These are phyloP conservation scores for Xanthoconium purpureum DNA, from an alignment of 768 basidiomycete genomes.

Conservation along the genomic window DNA sequence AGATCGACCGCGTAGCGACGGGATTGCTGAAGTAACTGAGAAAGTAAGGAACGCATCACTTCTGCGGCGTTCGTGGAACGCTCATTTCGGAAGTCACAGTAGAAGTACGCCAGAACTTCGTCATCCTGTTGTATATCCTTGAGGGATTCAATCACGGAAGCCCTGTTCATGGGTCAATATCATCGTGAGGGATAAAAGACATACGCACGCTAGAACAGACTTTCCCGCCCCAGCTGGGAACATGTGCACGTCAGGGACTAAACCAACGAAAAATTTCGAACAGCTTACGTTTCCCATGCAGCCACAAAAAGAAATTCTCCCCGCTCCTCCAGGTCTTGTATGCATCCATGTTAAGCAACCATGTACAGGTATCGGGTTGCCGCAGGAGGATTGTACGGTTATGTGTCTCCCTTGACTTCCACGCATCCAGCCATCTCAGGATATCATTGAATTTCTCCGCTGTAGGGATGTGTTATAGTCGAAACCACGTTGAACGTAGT, in stretches of 20 bases:
- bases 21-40: constrained; percentile 9
- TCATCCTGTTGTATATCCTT: neutral
- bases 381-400: neutral
- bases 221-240: constrained; percentile 16
- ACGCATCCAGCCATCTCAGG: constrained; percentile 4
- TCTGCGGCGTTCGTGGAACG: neutral
- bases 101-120: constrained; percentile 12
- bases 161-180: neutral
- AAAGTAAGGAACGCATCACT: constrained; percentile 17
- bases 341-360: constrained; percentile 1
- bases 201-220: constrained; percentile 13
- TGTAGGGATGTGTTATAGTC: neutral
- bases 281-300: constrained; percentile 13
- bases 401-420: constrained; percentile 1
- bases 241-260: neutral
- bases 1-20: neutral
- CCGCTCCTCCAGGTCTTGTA: constrained; percentile 5
- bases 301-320: constrained; percentile 6
- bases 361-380: constrained; percentile 9
- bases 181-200: fast-evolving
- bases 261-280: neutral
- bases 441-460: neutral
- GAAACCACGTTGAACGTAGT: neutral
- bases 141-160: constrained; percentile 14
- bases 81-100: constrained; percentile 19